phyloP scores from a whole-genome alignment of 129 eudicot species.

The Arctium minus region DNA sequence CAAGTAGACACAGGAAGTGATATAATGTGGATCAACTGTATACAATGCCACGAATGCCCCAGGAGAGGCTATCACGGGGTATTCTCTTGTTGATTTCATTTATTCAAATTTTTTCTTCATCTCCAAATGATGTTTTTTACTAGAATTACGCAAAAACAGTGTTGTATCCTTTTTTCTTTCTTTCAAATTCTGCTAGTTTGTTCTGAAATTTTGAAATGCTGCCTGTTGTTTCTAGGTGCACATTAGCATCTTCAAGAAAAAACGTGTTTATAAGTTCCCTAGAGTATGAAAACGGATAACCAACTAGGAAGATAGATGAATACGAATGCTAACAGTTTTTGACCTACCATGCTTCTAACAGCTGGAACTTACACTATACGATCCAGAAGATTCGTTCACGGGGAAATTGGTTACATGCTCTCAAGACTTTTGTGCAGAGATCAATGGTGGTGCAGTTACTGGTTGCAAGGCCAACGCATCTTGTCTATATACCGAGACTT shows the following conservation, averaged over 20 bases:
- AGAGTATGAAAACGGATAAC: background rate
- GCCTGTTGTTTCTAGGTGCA: background rate
- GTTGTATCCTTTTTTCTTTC: background rate
- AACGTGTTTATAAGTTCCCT: background rate
- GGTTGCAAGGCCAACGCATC: conserved; percentile 60
- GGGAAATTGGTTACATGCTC: conserved; percentile 58
- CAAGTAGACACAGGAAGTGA: conserved; percentile 69
- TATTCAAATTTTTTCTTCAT: background rate
- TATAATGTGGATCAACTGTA: conserved; percentile 51
- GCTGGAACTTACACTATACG: conserved; percentile 76
- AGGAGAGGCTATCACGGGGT: conserved; percentile 45
- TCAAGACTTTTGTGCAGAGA: conserved; percentile 60
- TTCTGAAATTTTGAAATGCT: background rate
- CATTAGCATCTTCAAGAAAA: background rate
- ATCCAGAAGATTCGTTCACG: conserved; percentile 69
- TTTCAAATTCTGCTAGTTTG: background rate
- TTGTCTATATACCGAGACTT: conserved; percentile 68
- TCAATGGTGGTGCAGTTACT: conserved; percentile 52
- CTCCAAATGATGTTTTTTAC: background rate
- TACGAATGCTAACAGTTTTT: conserved; percentile 19
- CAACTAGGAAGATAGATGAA: background rate
- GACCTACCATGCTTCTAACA: conserved; percentile 36
- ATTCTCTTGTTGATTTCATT: conserved; percentile 10
- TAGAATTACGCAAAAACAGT: background rate
- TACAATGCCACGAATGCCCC: conserved; percentile 46